Evolutionary conservation across 225 moss, liverwort and hornwort species (phyloP).

Genomic region (Polytrichum formosum): DNA sequence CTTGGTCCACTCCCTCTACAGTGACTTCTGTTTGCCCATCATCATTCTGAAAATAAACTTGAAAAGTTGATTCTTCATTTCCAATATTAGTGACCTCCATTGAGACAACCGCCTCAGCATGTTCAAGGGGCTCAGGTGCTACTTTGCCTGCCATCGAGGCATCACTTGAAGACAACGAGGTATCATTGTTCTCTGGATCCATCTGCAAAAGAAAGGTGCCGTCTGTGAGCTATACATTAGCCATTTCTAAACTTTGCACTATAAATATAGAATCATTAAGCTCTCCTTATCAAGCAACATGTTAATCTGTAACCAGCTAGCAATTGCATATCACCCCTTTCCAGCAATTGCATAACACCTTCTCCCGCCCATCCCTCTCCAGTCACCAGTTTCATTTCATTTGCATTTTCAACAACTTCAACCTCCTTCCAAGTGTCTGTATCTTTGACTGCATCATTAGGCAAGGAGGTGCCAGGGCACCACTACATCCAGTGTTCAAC

Average conservation of each 20-base stretch:
- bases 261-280: no score
- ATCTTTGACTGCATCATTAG: no score
- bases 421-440: no score
- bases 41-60: slow-evolving; percentile 55
- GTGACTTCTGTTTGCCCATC: slow-evolving; percentile 69
- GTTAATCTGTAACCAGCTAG: no score
- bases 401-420: no score
- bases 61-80: slow-evolving; percentile 35
- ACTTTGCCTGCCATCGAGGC: slow-evolving; percentile 46
- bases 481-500: no score
- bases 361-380: no score
- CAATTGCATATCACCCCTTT: no score
- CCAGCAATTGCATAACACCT: no score
- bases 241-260: background rate
- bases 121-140: slow-evolving; percentile 44
- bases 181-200: slow-evolving; percentile 38
- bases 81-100: slow-evolving; percentile 28
- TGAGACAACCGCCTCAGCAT: slow-evolving; percentile 22
- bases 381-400: no score
- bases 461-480: no score
- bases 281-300: no score
- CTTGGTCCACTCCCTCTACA: slow-evolving; percentile 73
- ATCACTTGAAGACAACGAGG: slow-evolving; percentile 51
- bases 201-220: slow-evolving; percentile 29
- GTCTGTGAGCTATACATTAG: background rate